phyloP scores from a whole-genome alignment of 1,139 yeast genomes.

The Sugiyamaella sp. region DNA sequence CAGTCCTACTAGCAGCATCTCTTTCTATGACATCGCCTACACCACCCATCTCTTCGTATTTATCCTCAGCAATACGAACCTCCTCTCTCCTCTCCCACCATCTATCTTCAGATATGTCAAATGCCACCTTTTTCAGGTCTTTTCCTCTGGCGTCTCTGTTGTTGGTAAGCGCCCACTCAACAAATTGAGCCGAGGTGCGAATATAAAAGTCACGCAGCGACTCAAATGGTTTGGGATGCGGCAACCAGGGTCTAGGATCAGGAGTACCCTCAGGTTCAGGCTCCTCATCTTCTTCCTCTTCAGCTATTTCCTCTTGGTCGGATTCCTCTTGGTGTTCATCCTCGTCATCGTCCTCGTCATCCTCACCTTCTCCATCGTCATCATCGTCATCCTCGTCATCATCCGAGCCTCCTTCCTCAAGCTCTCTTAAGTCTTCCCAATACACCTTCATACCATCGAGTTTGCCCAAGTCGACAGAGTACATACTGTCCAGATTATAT shows the following conservation, averaged over 20 bases:
- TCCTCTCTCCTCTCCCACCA: conserved; percentile 99
- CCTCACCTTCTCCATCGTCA: conserved; percentile 64
- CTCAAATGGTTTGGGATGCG: conserved; percentile 97
- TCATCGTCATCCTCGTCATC: conserved; percentile 70
- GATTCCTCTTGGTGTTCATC: conserved; percentile 55
- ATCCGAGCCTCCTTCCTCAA: conserved; percentile 60
- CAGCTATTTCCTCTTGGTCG: conserved; percentile 55
- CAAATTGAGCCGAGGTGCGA: conserved; percentile 82
- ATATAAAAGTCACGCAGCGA: conserved; percentile 77
- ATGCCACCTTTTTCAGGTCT: conserved; percentile 83
- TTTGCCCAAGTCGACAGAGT: conserved; percentile 81
- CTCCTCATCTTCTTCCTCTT: conserved; percentile 59
- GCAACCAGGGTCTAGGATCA: conserved; percentile 94
- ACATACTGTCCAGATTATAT: conserved; percentile 79
- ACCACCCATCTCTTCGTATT: conserved; percentile 86
- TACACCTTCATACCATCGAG: conserved; percentile 84
- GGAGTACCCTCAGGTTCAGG: conserved; percentile 66
- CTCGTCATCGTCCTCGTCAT: conserved; percentile 55
- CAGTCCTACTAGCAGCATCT: conserved; percentile 50
- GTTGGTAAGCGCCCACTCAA: conserved; percentile 85
- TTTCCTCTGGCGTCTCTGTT: conserved; percentile 84
- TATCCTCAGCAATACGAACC: conserved; percentile 84
- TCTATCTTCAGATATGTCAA: conserved; percentile 88
- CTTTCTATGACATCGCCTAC: conserved; percentile 88
- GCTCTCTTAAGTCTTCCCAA: conserved; percentile 81